Percentiles rank a stretch among this genome's conserved stretches.
These are phyloP conservation scores for Symbiodinium natans DNA, from an alignment of 73 alveolate species.

Conservation along the genomic window DNA sequence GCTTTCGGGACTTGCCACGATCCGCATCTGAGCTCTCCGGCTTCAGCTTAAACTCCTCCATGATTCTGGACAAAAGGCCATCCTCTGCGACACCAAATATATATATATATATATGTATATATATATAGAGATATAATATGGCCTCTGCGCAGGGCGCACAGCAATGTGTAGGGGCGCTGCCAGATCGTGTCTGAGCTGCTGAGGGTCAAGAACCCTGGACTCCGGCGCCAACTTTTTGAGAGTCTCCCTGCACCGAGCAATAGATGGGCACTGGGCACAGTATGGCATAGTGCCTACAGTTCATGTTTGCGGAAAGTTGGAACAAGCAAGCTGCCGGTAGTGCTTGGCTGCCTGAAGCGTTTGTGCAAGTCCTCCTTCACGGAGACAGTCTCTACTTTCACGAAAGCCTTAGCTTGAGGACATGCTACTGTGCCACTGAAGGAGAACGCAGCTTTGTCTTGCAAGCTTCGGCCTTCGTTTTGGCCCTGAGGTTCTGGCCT, in stretches of 20 bases:
- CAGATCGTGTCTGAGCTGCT: conserved; percentile 12
- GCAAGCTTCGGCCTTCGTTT: conserved; percentile 52
- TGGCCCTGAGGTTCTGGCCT: background rate
- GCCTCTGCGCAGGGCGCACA: background rate
- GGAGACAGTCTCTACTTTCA: conserved; percentile 79
- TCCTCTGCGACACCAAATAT: conserved; percentile 23
- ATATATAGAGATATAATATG: background rate
- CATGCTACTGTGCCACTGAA: background rate
- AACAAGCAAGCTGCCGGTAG: background rate
- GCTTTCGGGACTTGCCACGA: too few species aligned
- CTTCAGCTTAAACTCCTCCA: conserved; percentile 68
- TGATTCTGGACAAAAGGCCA: conserved; percentile 28
- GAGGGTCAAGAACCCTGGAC: conserved; percentile 69
- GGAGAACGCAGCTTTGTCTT: background rate
- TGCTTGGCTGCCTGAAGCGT: conserved; percentile 45
- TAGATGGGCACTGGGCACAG: too few species aligned
- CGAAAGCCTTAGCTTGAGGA: conserved; percentile 56
- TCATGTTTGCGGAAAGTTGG: too few species aligned
- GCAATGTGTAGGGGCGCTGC: background rate
- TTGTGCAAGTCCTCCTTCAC: conserved; percentile 67
- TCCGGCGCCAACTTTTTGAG: conserved; percentile 75
- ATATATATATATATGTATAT: too few species aligned
- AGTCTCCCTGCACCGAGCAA: conserved; percentile 31
- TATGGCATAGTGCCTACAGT: too few species aligned
- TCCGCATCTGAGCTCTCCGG: background rate